These are phyloP conservation scores for Salix udensis DNA, from an alignment of 345 rosid genomes.

Conservation along the genomic window DNA sequence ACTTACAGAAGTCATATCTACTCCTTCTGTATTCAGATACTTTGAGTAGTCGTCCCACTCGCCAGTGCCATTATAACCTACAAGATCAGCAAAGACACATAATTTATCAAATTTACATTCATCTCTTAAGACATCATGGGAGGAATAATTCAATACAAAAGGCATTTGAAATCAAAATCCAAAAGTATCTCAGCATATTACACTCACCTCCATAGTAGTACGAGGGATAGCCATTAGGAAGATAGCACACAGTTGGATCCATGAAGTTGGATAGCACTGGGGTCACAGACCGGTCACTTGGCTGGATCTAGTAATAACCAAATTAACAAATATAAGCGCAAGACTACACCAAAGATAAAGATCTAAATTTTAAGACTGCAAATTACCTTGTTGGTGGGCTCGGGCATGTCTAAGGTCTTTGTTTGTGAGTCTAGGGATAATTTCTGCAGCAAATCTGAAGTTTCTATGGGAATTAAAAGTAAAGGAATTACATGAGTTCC, in stretches of 20 bases:
- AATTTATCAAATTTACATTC: not conserved
- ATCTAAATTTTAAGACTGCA: not conserved
- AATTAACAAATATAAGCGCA: conserved; percentile 24
- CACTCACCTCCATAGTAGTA: conserved; percentile 54
- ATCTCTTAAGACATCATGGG: not conserved
- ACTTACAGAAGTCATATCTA: conserved; percentile 66
- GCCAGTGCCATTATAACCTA: conserved; percentile 55
- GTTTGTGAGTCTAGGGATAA: conserved; percentile 62
- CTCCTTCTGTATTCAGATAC: conserved; percentile 56
- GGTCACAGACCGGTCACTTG: conserved; percentile 55
- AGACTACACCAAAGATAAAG: not conserved
- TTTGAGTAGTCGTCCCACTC: conserved; percentile 73
- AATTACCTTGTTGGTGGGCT: conserved; percentile 68
- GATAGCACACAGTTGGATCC: conserved; percentile 63
- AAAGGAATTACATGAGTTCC: conserved; percentile 37
- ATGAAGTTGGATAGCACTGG: conserved; percentile 52
- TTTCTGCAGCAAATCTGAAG: conserved; percentile 79
- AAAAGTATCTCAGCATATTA: not conserved
- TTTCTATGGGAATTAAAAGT: conserved; percentile 47
- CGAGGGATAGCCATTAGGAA: conserved; percentile 54
- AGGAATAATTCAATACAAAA: not conserved
- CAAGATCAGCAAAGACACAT: not conserved
- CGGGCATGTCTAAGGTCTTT: conserved; percentile 62
- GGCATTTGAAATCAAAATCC: not conserved
- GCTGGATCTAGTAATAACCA: conserved; percentile 52